Conservation (phyloP, 495 filamentous ascomycete genomes). For the Aspergillus cavernicola region DNA sequence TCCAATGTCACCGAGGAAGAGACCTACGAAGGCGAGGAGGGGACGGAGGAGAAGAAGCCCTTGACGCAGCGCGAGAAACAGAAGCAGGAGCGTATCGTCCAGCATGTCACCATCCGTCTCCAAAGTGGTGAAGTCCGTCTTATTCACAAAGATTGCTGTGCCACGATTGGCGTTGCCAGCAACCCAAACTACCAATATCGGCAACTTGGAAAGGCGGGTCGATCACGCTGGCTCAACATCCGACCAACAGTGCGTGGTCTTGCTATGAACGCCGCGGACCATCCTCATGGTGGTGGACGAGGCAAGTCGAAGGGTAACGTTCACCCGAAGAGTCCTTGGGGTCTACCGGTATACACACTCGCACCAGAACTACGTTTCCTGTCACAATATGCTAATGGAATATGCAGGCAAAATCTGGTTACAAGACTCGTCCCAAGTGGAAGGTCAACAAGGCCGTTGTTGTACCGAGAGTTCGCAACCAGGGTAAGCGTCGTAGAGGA, state of each 20-base stretch:
- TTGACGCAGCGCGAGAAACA: conserved; percentile 38
- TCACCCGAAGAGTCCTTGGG: conserved; percentile 92
- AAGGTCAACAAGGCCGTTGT: conserved; percentile 83
- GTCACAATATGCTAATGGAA: conserved; percentile 15
- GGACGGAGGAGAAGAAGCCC: conserved; percentile 23
- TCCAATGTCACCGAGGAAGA: conserved; percentile 28
- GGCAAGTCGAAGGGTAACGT: conserved; percentile 99
- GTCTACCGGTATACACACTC: conserved; percentile 75
- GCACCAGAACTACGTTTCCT: background rate
- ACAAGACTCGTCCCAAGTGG: conserved; percentile 80
- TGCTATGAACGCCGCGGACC: conserved; percentile 95
- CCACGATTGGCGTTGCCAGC: conserved; percentile 88
- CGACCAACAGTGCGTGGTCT: conserved; percentile 92
- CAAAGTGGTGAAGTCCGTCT: conserved; percentile 89
- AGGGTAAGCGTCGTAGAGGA: conserved; percentile 61
- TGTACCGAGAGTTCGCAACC: conserved; percentile 67
- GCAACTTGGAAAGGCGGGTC: conserved; percentile 91
- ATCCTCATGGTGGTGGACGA: conserved; percentile 97
- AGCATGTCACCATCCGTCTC: conserved; percentile 73
- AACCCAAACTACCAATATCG: conserved; percentile 86
- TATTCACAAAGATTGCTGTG: conserved; percentile 86
- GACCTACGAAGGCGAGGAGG: conserved; percentile 19
- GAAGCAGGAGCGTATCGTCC: conserved; percentile 52
- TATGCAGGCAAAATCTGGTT: conserved; percentile 83
- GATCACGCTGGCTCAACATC: conserved; percentile 88